phyloP scores from a whole-genome alignment of 805 yeast genomes.

The Zygotorulaspora florentina region DNA sequence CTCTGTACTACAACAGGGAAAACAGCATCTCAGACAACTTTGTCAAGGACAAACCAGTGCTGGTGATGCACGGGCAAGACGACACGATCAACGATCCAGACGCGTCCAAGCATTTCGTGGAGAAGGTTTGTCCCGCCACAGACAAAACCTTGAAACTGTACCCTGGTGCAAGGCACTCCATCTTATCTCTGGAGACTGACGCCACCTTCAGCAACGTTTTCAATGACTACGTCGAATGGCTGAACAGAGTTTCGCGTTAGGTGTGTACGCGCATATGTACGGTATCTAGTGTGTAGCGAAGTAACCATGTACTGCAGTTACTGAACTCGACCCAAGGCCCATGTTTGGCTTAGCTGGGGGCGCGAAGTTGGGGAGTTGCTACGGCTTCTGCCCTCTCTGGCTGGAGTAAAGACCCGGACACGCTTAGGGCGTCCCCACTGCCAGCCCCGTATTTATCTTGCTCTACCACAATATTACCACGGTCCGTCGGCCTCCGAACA shows the following conservation, averaged over 20 bases:
- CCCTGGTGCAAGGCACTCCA: conserved; percentile 38
- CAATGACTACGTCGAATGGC: conserved; percentile 41
- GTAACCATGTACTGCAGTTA: too few species aligned
- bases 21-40: conserved; percentile 33
- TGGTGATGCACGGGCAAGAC: conserved; percentile 58
- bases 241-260: conserved; percentile 16
- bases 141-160: conserved; percentile 26
- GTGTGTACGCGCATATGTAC: not conserved
- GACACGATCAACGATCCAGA: conserved; percentile 57
- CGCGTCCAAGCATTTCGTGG: conserved; percentile 43
- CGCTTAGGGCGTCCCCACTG: not conserved
- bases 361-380: not conserved
- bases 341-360: not conserved
- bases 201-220: conserved; percentile 37
- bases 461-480: not conserved
- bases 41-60: conserved; percentile 40
- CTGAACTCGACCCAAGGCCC: not conserved
- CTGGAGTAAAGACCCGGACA: not conserved
- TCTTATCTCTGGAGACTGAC: conserved; percentile 45
- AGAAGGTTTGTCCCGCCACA: conserved; percentile 29
- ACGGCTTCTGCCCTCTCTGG: not conserved
- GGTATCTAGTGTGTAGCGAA: not conserved
- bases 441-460: not conserved
- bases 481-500: not conserved
- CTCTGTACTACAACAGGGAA: conserved; percentile 40